phyloP scores from a whole-genome alignment of 1,284 basidiomycete genomes.

The Chalciporus sp. region DNA sequence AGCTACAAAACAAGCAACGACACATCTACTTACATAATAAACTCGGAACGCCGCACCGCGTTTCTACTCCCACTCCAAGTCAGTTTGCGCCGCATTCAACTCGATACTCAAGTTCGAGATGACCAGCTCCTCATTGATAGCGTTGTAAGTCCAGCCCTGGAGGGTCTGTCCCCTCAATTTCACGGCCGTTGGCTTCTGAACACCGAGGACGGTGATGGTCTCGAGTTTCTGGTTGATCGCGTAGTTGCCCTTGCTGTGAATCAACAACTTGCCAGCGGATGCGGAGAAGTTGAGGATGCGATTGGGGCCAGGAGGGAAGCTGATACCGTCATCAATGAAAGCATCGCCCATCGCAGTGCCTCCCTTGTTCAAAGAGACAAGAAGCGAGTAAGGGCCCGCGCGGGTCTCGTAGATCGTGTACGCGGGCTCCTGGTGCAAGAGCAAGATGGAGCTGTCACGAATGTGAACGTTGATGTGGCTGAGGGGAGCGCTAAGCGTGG shows the following conservation, averaged over 20 bases:
- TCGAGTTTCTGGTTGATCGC: constrained; percentile 44
- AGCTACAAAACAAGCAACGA: neutral
- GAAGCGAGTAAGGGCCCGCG: constrained; percentile 45
- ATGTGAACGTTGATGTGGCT: constrained; percentile 72
- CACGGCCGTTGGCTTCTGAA: constrained; percentile 39
- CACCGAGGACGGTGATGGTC: constrained; percentile 52
- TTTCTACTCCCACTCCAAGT: constrained; percentile 28
- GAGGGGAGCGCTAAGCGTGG: constrained; percentile 53
- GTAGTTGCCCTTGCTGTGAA: constrained; percentile 47
- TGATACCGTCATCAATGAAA: too few species aligned
- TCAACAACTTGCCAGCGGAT: constrained; percentile 31
- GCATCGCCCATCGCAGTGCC: constrained; percentile 45
- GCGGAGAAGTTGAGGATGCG: too few species aligned
- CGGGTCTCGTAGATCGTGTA: constrained; percentile 56
- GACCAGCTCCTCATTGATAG: constrained; percentile 37
- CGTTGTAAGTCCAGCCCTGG: constrained; percentile 39
- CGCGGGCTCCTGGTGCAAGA: constrained; percentile 48
- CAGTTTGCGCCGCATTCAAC: constrained; percentile 33
- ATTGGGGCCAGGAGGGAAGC: too few species aligned
- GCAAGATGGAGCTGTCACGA: constrained; percentile 47
- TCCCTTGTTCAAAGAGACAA: constrained; percentile 46
- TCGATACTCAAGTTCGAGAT: constrained; percentile 33
- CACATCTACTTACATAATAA: neutral
- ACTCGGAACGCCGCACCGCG: neutral
- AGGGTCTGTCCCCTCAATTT: constrained; percentile 33